Evolutionary conservation across 2,329 filamentous ascomycete species (phyloP), one percentile per base, ranked within the genome.

Genomic region (Grosmannia serpens): DNA sequence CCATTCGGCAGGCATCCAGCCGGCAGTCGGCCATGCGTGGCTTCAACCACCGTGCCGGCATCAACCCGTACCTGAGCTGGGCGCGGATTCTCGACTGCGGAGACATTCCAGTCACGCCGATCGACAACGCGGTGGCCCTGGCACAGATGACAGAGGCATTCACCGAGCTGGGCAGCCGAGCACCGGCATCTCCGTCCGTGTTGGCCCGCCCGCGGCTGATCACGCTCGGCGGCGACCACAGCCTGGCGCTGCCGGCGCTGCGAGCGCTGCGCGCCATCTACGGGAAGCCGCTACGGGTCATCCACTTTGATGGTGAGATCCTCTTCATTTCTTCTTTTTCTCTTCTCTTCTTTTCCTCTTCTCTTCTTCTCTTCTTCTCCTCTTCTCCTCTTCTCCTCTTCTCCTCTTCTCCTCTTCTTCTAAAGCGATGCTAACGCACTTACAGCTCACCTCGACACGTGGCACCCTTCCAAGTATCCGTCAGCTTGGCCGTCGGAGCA

Each of bases 31-130:
- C 84, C 3, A 89, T 87, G 70, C 83, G 89, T 49, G 87, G 87
- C 67, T 91, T 88, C 79, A 96, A 96, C 72, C 82, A 87, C 2
- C 84, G 90, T 26, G 90, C 89, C 1, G 80, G 79, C 46, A 80
- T 96, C 64, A 96, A 96, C 71, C 90, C 91, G 0, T 96, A 94
- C 73, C 75, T 77, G 47, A 86, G 81, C 58, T 92, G 88, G 87
- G 87, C 88, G 1, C 83, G 75, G 46, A 83, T 96, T 60, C 76
- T 92, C 55, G 91, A 96, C 75, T 96, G 91, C 70, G 91, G 91
- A 53, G 91, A 96, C 69, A 90, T 96, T 58, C 90, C 91, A 31
- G 78, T 95, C 64, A 89, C 87, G 0, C 91, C 91, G 0, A 86
- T 95, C 65, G 90, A 96, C 74, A 96, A 96, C 69, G 83, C 77